Evolutionary conservation across 306 rosid genomes (phyloP), one percentile per base, ranked within the genome.

Genomic region (Castanea sativa): DNA sequence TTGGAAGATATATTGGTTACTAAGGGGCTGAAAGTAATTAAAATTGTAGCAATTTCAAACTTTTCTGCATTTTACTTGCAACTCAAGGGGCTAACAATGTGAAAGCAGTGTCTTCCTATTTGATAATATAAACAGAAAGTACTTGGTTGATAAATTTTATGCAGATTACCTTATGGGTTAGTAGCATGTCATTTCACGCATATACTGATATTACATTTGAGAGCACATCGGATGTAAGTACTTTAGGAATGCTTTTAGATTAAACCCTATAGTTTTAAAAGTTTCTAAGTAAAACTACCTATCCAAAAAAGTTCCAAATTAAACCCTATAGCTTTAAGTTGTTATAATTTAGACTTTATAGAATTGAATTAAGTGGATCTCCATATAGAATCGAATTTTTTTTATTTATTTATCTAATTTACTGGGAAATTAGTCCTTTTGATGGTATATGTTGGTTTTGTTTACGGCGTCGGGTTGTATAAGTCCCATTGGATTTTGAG

Each of bases 101-200:
- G 1, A 18, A 64, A 32, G 16, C 45, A 16, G 6, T 64, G 21
- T 13, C 69, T 72, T 32, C 1, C 16, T 12, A 15, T 19, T 45
- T 59, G 14, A n/a, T 0, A 0, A 1, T 12, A 3, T 41, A 57
- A 71, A 72, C 43, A 71, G 72, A 64, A 32, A 30, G 32, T 30
- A 30, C 65, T 70, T 87, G 55, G 73, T 79, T 81, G 56, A 68
- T 65, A 29, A 25, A 10, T 76, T 13, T 30, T 49, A 35, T 89
- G 82, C 89, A 95, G 99, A 95, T 95, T 69, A 86, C 85, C 55
- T 78, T 95, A 45, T 93, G 96, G 99, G 52, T 95, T 79, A 91
- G 97, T 85, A 87, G 90, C 79, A 52, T 89, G 73, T 93, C 99
- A 1, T 93, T 93, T 78, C 93, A 87, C 32, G 85, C 97, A 1